phyloP scores from a whole-genome alignment of 2,329 filamentous ascomycete genomes.

The Cryphonectria naterciae region DNA sequence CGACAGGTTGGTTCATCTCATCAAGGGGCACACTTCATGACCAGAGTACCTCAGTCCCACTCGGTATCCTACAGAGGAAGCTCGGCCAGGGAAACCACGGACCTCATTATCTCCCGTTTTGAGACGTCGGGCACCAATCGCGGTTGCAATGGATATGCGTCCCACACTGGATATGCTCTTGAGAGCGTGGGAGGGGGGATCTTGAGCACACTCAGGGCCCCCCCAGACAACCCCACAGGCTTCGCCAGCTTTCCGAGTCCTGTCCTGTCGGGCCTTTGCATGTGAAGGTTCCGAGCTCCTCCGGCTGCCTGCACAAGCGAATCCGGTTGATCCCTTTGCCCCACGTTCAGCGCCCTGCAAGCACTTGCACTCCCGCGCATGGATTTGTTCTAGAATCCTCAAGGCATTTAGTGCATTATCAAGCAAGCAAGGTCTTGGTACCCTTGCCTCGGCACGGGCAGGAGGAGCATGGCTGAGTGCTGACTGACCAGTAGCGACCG shows the following conservation, averaged over 20 bases:
- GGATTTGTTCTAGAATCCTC: slow-evolving; percentile 1
- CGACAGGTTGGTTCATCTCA: background rate
- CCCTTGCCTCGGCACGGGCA: slow-evolving; percentile 6
- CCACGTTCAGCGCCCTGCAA: slow-evolving; percentile 6
- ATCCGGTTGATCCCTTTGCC: background rate
- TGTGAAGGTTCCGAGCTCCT: slow-evolving; percentile 3
- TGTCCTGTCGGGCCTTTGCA: background rate
- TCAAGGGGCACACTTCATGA: background rate
- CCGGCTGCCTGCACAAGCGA: slow-evolving; percentile 3
- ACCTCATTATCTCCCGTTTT: background rate
- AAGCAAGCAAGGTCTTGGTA: background rate
- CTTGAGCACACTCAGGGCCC: background rate
- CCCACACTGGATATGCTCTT: background rate
- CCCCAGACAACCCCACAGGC: slow-evolving; percentile 5
- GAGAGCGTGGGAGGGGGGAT: background rate
- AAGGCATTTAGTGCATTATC: background rate
- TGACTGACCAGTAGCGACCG: background rate
- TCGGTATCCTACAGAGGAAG: slow-evolving; percentile 5
- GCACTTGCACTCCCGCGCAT: background rate
- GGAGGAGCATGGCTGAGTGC: background rate
- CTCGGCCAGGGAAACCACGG: background rate
- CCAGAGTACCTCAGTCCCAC: background rate
- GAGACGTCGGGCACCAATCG: slow-evolving; percentile 13
- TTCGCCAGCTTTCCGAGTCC: slow-evolving; percentile 4
- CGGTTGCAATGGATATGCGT: background rate